Percentiles rank a stretch among this genome's conserved stretches.
phyloP scores from a whole-genome alignment of 192 early-diverging fungal species.

The Mortierella antarctica region DNA sequence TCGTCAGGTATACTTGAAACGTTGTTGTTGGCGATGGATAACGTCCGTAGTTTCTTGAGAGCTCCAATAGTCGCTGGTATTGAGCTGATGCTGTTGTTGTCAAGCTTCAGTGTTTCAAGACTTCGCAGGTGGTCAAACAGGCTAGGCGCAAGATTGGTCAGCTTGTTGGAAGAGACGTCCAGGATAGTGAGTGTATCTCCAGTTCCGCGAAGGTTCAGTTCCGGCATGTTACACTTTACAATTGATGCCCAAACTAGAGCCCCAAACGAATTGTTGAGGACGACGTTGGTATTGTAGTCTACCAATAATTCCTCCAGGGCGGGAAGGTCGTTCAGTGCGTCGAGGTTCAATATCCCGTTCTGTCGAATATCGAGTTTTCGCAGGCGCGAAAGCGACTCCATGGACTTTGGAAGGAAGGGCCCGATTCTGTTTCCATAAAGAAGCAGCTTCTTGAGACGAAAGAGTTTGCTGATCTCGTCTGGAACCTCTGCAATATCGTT shows the following conservation, averaged over 20 bases:
- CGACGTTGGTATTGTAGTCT: constrained; percentile 79
- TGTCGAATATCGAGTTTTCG: constrained; percentile 84
- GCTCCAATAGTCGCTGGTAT: constrained; percentile 70
- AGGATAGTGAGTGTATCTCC: constrained; percentile 54
- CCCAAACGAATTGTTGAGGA: constrained; percentile 68
- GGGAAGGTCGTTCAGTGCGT: constrained; percentile 64
- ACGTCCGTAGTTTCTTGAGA: constrained; percentile 63
- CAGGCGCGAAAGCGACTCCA: constrained; percentile 67
- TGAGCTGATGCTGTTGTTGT: constrained; percentile 77
- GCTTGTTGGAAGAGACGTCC: constrained; percentile 77
- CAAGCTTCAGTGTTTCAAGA: constrained; percentile 69
- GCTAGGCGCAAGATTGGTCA: constrained; percentile 72
- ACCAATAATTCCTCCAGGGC: constrained; percentile 74
- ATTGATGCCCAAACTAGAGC: constrained; percentile 70
- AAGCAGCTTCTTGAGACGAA: constrained; percentile 67
- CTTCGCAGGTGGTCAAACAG: constrained; percentile 68
- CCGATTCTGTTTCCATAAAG: constrained; percentile 81
- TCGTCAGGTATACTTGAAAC: constrained; percentile 76
- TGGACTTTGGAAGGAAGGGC: constrained; percentile 73
- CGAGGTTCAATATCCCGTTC: constrained; percentile 79
- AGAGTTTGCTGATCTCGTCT: constrained; percentile 73
- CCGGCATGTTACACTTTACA: constrained; percentile 77
- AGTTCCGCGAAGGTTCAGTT: constrained; percentile 66
- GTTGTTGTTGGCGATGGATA: constrained; percentile 77
- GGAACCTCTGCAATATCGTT: constrained; percentile 82